phyloP scores from a whole-genome alignment of 176 grass and related monocot genomes.

The Panicum miliaceum region DNA sequence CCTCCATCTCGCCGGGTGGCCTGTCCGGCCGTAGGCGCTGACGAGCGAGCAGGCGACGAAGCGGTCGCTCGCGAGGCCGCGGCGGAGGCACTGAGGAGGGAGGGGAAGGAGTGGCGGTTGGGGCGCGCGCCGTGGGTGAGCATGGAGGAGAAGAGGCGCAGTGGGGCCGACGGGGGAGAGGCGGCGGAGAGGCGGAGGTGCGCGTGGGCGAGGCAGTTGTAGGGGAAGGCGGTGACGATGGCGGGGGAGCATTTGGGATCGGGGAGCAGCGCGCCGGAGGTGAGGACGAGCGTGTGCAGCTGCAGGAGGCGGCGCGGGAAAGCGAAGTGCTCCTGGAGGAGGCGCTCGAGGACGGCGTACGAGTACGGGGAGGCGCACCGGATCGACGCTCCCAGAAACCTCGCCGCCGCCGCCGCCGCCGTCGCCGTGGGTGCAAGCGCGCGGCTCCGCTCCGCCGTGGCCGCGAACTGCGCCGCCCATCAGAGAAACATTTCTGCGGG shows the following conservation, averaged over 20 bases:
- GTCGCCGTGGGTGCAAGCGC: too few species aligned
- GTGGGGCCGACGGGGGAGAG: slow-evolving; percentile 18
- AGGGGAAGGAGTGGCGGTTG: slow-evolving; percentile 76
- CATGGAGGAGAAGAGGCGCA: slow-evolving; percentile 68
- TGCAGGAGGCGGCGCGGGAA: slow-evolving; percentile 49
- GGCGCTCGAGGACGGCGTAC: slow-evolving; percentile 36
- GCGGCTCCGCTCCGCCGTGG: too few species aligned
- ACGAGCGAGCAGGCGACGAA: slow-evolving; percentile 76
- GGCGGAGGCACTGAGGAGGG: slow-evolving; percentile 67
- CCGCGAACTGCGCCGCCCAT: too few species aligned
- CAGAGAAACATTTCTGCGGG: too few species aligned
- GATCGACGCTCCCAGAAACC: not conserved
- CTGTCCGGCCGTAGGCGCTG: slow-evolving; percentile 44
- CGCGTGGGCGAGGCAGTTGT: slow-evolving; percentile 73
- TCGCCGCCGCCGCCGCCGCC: too few species aligned
- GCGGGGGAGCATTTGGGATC: slow-evolving; percentile 14
- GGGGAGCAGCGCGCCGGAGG: slow-evolving; percentile 58
- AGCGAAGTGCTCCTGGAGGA: slow-evolving; percentile 52
- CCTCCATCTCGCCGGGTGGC: slow-evolving; percentile 45
- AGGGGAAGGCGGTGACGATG: slow-evolving; percentile 61
- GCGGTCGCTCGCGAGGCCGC: slow-evolving; percentile 53
- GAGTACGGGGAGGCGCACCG: not conserved
- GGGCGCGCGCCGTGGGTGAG: slow-evolving; percentile 53
- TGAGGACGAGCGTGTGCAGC: slow-evolving; percentile 80
- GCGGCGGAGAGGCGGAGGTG: slow-evolving; percentile 42